Base-by-base conservation (phyloP, 164 flowering plant genomes). In the Berberis vulgaris region DNA sequence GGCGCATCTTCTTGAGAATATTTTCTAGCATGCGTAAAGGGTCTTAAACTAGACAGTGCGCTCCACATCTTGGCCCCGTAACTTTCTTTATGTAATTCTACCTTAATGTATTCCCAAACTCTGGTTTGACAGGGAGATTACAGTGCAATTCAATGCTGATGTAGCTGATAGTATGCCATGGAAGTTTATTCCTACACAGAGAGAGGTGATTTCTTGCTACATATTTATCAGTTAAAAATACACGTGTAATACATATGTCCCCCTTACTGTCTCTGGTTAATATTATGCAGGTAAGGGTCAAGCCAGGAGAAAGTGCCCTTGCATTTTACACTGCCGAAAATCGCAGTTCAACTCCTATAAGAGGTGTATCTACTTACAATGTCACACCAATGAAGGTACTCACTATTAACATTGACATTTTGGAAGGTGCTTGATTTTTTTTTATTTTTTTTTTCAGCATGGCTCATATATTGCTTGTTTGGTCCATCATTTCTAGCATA, bases 301-400 rank as follows among this genome's bases (percentile, higher is more conserved):
- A 86, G 73, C 97, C 98, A 52, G 97, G 97, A 76, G 97, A 94
- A 77, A 90, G 98, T 76, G 96, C 98, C 49, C 96, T 94, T 74
- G 98, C 98, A 74, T 94, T 94, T 80, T 94, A 88, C 77, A 90
- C 96, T 57, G 98, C 98, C 67, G 93, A 91, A 82, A 94, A 94
- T 79, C 67, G 69, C 74, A 88, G 97, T 73, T 80, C 91, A 69
- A 73, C 82, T 60, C 96, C 98, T 56, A 90, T 94, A 68, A 82
- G 80, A 52, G 98, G 98, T 63, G 89, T 94, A 10, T 90, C 98
- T 43, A 87, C 97, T 1, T 90, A 94, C 62, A 94, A 94, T 79
- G 97, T 94, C 49, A 94, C 98, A n/a, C 98, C 98, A 39, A 94
- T 94, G 97, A 88, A 86, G 96, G 98, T 89, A 78, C n/a, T 43